A percentile compares a stretch with the other conserved stretches of the same genome.
These are phyloP conservation scores for Phaffomyces thermotolerans DNA, from an alignment of 805 yeast species.

Conservation along the genomic window DNA sequence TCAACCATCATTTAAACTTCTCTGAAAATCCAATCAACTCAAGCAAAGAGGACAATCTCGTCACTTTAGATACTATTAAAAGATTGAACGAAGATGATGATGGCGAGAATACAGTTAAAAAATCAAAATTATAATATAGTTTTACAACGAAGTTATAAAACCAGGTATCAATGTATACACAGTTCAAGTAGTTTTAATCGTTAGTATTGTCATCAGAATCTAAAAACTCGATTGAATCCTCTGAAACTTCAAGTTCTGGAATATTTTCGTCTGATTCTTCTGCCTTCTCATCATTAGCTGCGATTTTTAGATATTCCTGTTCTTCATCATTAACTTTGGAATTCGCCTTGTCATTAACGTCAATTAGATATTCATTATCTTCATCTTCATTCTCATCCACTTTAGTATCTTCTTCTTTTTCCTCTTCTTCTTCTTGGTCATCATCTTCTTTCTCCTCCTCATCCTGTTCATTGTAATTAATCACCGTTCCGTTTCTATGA, in stretches of 20 bases:
- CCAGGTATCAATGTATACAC: too few relatives aligned
- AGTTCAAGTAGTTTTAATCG: too few relatives aligned
- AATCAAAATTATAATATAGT: background rate
- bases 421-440: slow-evolving; percentile 3
- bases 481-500: slow-evolving; percentile 4
- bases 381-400: slow-evolving; percentile 8
- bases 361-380: slow-evolving; percentile 10
- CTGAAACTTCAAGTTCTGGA: too few relatives aligned
- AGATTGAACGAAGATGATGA: slow-evolving; percentile 6
- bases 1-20: slow-evolving; percentile 15
- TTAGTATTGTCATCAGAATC: background rate
- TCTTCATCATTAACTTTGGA: background rate
- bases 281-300: too few relatives aligned
- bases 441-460: slow-evolving; percentile 12
- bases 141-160: too few relatives aligned
- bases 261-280: too few relatives aligned
- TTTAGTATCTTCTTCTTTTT: slow-evolving; percentile 1
- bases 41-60: slow-evolving; percentile 15
- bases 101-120: slow-evolving; percentile 5
- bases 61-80: slow-evolving; percentile 13
- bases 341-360: slow-evolving; percentile 8
- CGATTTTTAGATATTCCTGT: background rate
- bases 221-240: background rate
- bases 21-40: slow-evolving; percentile 11
- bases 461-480: slow-evolving; percentile 10